These are phyloP conservation scores for Pseudofabraea citricarpa DNA, from an alignment of 2,329 filamentous ascomycete genomes.

Conservation along the genomic window DNA sequence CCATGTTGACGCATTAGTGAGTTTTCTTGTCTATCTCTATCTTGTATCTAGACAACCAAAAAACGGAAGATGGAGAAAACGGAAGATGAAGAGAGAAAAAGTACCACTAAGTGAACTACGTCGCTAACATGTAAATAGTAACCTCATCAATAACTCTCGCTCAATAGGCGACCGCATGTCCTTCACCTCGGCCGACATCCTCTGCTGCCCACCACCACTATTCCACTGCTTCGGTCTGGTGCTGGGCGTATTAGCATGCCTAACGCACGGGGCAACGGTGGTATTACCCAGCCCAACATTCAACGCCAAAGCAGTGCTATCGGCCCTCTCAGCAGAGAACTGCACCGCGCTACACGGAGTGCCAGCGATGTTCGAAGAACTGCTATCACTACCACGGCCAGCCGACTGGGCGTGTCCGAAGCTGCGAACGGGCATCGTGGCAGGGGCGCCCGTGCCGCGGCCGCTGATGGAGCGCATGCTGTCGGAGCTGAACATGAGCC, in stretches of 20 bases:
- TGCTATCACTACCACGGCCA: constrained; percentile 19
- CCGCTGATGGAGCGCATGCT: constrained; percentile 72
- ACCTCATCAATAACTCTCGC: constrained; percentile 21
- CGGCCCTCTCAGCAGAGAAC: constrained; percentile 59
- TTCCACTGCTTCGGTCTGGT: constrained; percentile 84
- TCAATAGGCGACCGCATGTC: constrained; percentile 34
- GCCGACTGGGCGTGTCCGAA: constrained; percentile 31
- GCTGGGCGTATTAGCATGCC: constrained; percentile 66
- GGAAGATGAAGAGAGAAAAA: too few relatives aligned
- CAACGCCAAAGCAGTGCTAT: constrained; percentile 60
- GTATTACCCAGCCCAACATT: constrained; percentile 75
- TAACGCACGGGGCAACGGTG: constrained; percentile 72
- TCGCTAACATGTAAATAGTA: constrained; percentile 8
- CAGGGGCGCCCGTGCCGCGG: constrained; percentile 70
- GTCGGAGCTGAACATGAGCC: constrained; percentile 66
- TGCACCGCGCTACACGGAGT: constrained; percentile 78
- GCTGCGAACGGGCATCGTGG: constrained; percentile 73
- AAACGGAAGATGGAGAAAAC: too few relatives aligned
- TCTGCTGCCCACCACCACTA: constrained; percentile 78
- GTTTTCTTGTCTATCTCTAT: too few relatives aligned
- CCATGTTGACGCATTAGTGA: constrained; percentile 57
- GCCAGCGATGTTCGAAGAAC: constrained; percentile 60
- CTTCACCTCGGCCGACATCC: constrained; percentile 58
- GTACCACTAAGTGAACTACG: constrained; percentile 40
- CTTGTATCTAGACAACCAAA: too few relatives aligned